These are phyloP conservation scores for Podospora bellae-mahoneyi DNA, from an alignment of 495 filamentous ascomycete genomes.

Conservation along the genomic window DNA sequence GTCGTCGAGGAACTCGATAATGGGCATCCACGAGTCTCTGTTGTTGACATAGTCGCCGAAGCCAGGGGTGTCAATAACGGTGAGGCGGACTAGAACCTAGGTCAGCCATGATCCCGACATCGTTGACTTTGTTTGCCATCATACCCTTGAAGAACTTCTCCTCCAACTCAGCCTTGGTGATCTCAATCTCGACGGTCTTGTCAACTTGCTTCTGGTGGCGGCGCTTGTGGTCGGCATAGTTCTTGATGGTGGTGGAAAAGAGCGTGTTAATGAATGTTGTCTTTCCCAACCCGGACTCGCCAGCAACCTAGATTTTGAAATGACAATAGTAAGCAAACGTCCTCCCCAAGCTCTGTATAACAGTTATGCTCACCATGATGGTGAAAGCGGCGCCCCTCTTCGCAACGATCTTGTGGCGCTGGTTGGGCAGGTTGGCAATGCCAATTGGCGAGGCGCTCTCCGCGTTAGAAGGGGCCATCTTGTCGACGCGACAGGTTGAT, in stretches of 20 bases:
- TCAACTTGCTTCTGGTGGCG: constrained; percentile 98
- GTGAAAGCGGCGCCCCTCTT: constrained; percentile 99
- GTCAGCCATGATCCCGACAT: background rate
- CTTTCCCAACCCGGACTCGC: constrained; percentile 97
- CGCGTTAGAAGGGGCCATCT: constrained; percentile 70
- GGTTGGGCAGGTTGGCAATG: constrained; percentile 98
- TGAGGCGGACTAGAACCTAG: constrained; percentile 73
- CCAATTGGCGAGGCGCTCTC: constrained; percentile 94
- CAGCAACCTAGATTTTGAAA: constrained; percentile 69
- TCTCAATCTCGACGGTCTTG: constrained; percentile 99
- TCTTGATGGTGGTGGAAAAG: constrained; percentile 99
- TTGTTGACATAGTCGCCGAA: constrained; percentile 99
- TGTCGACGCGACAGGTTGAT: constrained; percentile 30
- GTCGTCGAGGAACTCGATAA: constrained; percentile 99
- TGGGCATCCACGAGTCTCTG: constrained; percentile 98
- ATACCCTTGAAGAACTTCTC: constrained; percentile 99
- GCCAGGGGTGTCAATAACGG: constrained; percentile 96
- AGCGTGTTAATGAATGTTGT: constrained; percentile 99
- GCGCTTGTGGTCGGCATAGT: constrained; percentile 98
- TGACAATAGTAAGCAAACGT: constrained; percentile 6
- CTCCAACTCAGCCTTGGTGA: constrained; percentile 98
- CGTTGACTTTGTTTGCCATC: constrained; percentile 13
- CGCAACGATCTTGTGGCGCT: constrained; percentile 99
- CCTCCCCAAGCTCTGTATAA: background rate
- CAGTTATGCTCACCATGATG: constrained; percentile 72